These are phyloP conservation scores for Phallus indusiatus DNA, from an alignment of 768 basidiomycete genomes.

Conservation along the genomic window DNA sequence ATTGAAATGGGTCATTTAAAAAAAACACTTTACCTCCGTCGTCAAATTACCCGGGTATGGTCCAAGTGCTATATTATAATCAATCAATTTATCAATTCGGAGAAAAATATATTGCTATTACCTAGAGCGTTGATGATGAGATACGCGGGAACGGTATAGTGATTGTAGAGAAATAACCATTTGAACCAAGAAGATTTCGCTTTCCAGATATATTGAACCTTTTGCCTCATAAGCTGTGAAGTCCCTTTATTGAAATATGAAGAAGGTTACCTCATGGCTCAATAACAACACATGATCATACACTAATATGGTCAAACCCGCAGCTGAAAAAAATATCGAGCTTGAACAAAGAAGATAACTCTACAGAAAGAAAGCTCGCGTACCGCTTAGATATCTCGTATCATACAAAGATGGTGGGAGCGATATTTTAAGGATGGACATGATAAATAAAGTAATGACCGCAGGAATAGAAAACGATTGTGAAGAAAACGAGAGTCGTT, in stretches of 20 bases:
- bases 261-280: slow-evolving; percentile 25
- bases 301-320: slow-evolving; percentile 25
- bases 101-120: slow-evolving; percentile 10
- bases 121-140: slow-evolving; percentile 21
- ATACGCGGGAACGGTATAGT: slow-evolving; percentile 26
- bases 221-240: neutral
- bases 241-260: neutral
- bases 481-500: too few species aligned
- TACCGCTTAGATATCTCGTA: slow-evolving; percentile 4
- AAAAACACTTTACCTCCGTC: neutral
- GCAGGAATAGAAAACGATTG: too few species aligned
- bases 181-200: slow-evolving; percentile 29
- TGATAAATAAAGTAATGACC: too few species aligned
- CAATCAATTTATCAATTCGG: neutral
- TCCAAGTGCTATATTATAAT: neutral
- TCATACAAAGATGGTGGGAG: neutral
- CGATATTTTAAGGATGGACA: too few species aligned
- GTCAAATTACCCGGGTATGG: neutral
- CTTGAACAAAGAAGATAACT: neutral
- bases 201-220: slow-evolving; percentile 27
- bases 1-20: too few species aligned
- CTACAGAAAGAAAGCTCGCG: neutral
- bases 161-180: slow-evolving; percentile 29
- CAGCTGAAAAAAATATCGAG: slow-evolving; percentile 15
- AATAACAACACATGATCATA: slow-evolving; percentile 36